phyloP scores from a whole-genome alignment of 441 rosid genomes.

The Populus hybrid region DNA sequence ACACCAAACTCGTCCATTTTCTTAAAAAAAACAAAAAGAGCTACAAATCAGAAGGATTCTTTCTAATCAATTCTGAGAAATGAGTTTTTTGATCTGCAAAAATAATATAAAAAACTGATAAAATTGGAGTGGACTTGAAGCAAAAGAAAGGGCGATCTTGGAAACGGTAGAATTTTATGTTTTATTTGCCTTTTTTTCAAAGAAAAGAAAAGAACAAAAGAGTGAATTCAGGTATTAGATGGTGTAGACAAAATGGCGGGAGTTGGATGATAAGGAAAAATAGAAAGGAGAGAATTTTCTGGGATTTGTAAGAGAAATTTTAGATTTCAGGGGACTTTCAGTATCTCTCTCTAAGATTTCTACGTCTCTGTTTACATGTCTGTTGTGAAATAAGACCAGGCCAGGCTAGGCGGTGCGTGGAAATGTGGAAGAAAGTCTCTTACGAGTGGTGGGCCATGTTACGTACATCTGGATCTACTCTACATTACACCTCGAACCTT shows the following conservation, averaged over 20 bases:
- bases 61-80: neutral
- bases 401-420: neutral
- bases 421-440: slow-evolving; percentile 8
- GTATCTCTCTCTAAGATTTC: neutral
- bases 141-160: slow-evolving; percentile 3
- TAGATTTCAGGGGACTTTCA: neutral
- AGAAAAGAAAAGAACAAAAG: neutral
- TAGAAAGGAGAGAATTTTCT: neutral
- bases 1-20: slow-evolving; percentile 82
- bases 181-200: no score
- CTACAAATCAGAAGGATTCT: neutral
- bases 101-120: neutral
- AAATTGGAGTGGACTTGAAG: neutral
- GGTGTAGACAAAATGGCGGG: slow-evolving; percentile 29
- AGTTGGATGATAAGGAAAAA: slow-evolving; percentile 16
- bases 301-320: neutral
- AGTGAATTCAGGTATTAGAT: neutral
- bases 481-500: neutral
- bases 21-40: neutral
- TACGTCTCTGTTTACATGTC: neutral
- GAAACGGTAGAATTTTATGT: neutral
- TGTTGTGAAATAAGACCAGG: no score
- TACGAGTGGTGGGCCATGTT: neutral
- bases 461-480: no score
- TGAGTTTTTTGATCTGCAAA: neutral